Evolutionary conservation across 257 asterid species (phyloP), one percentile per base, ranked within the genome.

Genomic region (Paraleonurus japonicus): DNA sequence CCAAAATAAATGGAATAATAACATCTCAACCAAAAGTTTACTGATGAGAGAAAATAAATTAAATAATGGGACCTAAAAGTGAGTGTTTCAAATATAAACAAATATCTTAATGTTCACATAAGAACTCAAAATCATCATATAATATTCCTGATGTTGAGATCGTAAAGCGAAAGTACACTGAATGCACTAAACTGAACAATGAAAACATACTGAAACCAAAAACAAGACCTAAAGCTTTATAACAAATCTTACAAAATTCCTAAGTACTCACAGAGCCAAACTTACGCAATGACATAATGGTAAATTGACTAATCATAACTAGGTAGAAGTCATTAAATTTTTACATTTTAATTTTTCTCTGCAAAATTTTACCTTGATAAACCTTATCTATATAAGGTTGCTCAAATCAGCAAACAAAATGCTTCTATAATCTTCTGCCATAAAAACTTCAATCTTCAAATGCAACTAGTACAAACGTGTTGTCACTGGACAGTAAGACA

Each of bases 301-400:
- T 41, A 39, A 71, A 53, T 16, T 59, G 50, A 48, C 30, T 2
- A 37, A 4, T 24, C 15, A 54, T n/a, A 53, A 30, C 53, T 55
- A 61, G 69, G 69, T 50, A 47, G 48, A 67, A 33, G 48, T 1
- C 64, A 65, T n/a, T 16, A 60, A 71, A 48, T 39, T 57, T 24
- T 35, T 17, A 45, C 43, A 24, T 13, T 6, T 43, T 23, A 15
- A 22, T 24, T 65, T 26, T n/a, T 61, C 11, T 65, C 26, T 63
- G 35, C 59, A 65, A 7, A 41, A 12, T 13, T 41, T 64, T 24
- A 37, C 11, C 26, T 24, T 15, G 7, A 16, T 24, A 65, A 15
- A 26, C 59, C 6, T 26, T 45, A 45, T 26, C 10, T 24, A 65
- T 13, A 65, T 45, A 45, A 15, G 12, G 11, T n/a, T 24, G 16